Evolutionary conservation across 805 yeast genomes (phyloP), one percentile per base, ranked within the genome.

Genomic region (Cyberlindnera americana): DNA sequence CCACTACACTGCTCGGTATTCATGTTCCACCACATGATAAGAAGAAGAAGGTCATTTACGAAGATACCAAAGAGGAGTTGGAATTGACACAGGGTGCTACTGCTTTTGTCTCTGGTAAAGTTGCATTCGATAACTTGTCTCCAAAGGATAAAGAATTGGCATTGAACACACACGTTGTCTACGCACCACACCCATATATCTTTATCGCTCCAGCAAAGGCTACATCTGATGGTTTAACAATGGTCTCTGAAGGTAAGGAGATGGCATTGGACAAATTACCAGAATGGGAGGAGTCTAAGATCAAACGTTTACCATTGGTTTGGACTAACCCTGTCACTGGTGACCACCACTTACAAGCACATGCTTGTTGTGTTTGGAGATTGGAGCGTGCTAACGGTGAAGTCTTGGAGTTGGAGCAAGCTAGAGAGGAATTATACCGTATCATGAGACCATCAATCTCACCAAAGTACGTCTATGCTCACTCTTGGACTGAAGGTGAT

Each of bases 181-280:
- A 88, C 60, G 95, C 95, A 14, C 96, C 96, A 28, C 95, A 88
- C 60, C 95, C 96, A 30, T 88, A 87, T 63, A 88, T 88, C 43
- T 86, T 74, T 62, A 88, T 88, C 47, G 77, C 87, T 5, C 78
- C 83, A 12, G 87, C 95, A 26, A 75, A 70, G 43, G 95, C 95
- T 29, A 83, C 93, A 9, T 74, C 81, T 24, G 95, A 87, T 60
- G 96, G 96, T 6, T 71, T 88, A 44, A 83, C 95, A 2, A 88
- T 88, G 81, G 86, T 77, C 14, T 73, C 82, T 33, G 95, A 88
- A 54, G 83, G 82, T 29, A 78, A 81, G 59, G 95, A 88, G 59
- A 60, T 69, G 41, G 61, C 78, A 3, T 62, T 86, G 16, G 81
- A 78, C 48, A 70, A 83, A 48, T 70, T 88, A 41, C 96, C 96